Base-by-base conservation (phyloP, 108 stramenopile species). In the Fistulifera pelliculosa region DNA sequence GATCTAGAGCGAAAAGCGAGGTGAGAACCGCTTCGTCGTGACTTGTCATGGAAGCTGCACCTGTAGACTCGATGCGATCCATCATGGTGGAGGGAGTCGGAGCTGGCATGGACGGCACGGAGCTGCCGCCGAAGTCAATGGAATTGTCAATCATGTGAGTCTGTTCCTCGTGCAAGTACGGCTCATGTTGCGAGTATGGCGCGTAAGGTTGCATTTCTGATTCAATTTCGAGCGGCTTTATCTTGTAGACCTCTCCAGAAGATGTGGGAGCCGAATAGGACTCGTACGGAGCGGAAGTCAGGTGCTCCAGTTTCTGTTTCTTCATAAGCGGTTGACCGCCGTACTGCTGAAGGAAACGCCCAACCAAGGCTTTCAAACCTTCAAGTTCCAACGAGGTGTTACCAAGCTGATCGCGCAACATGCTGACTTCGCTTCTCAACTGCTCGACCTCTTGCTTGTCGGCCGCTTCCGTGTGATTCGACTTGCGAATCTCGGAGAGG, bases 401-500 rank as follows among this genome's bases (percentile, higher is more conserved):
- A 15, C 51, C 25, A 21, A 80, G 31, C 15, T 52, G 47, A 6
- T 35, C 58, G 18, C 65, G 70, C 7, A 90, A 54, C 13, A 47
- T 55, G 11, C 62, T 50, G 19, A 90, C 79, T 63, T 90, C 89
- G 25, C 66, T 31, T 48, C 76, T 79, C 49, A 90, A 74, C 19
- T 56, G 57, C 41, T 90, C 85, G 6, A 85, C 80, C 51, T 90
- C 89, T 38, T 73, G 66, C 52, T 83, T 76, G 42, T 82, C 80
- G 0, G 85, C 79, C 14, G 68, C 65, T 48, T 86, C 79, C 5
- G 56, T 69, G 44, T 85, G 80, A 59, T 79, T 87, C 13, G 78
- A 69, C 64, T 91, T 91, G 15, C 64, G 61, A 54, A 93, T 93
- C 50, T 85, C 76, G 12, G 50, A 53, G 50, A 93, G 54, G 16